A percentile compares a stretch with the other conserved stretches of the same genome.
Evolutionary conservation across 2,329 filamentous ascomycete genomes (phyloP).

Genomic region (Penicillium sp.): DNA sequence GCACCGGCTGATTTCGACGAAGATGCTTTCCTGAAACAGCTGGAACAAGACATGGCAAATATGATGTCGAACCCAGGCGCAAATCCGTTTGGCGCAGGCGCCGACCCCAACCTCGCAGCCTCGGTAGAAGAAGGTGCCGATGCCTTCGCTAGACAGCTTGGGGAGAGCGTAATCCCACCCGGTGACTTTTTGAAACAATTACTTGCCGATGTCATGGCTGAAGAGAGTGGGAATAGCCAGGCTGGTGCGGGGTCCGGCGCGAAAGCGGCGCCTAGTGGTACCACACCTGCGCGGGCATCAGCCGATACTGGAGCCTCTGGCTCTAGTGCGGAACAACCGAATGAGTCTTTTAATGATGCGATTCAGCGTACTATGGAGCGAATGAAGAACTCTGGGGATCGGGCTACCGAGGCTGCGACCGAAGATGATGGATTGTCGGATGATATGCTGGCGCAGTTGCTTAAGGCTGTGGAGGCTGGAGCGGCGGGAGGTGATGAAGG

Average conservation of each 20-base stretch:
- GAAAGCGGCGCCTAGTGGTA: constrained; percentile 8
- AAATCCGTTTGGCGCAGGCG: constrained; percentile 16
- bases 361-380: constrained; percentile 94
- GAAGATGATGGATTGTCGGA: constrained; percentile 64
- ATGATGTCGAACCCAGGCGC: constrained; percentile 57
- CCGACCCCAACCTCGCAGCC: constrained; percentile 20
- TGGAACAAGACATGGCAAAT: constrained; percentile 88
- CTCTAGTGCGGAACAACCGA: constrained; percentile 40
- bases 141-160: constrained; percentile 37
- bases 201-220: constrained; percentile 36
- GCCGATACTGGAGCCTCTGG: constrained; percentile 12
- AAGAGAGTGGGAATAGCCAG: constrained; percentile 19
- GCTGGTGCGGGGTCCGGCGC: background rate
- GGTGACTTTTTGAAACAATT: constrained; percentile 39
- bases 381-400: constrained; percentile 85
- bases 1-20: constrained; percentile 31
- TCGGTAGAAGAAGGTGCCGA: constrained; percentile 35
- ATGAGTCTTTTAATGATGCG: constrained; percentile 82
- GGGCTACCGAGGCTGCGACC: constrained; percentile 72
- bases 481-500: constrained; percentile 66
- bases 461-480: constrained; percentile 79
- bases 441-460: constrained; percentile 86
- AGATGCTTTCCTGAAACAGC: constrained; percentile 69
- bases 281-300: background rate
- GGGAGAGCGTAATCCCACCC: constrained; percentile 35